Conservation (phyloP, 345 rosid genomes). For the Diplotaxis tenuifolia region DNA sequence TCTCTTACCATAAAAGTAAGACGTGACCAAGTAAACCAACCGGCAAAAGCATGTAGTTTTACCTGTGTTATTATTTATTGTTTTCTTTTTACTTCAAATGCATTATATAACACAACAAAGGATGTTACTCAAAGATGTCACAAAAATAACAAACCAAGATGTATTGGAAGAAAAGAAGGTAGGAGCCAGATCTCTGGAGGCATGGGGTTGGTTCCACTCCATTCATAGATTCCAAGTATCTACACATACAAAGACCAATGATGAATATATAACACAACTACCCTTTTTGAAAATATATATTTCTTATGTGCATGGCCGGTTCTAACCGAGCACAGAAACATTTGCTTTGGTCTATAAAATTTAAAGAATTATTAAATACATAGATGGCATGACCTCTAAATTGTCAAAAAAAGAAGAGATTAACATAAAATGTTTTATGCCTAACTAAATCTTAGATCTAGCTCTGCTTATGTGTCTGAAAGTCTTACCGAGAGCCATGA, state of each 20-base stretch:
- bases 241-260: slow-evolving; percentile 1
- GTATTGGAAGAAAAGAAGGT: slow-evolving; percentile 59
- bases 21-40: slow-evolving; percentile 72
- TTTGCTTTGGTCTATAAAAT: neutral
- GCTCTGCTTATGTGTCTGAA: neutral
- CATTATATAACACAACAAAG: neutral
- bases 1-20: slow-evolving; percentile 70
- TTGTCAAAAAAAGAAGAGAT: neutral
- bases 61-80: slow-evolving; percentile 37
- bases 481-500: slow-evolving; percentile 69
- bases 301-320: neutral
- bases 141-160: slow-evolving; percentile 50
- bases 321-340: neutral
- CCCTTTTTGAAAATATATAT: neutral
- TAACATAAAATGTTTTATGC: neutral
- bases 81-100: neutral
- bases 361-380: neutral
- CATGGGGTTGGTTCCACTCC: slow-evolving; percentile 71
- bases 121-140: neutral
- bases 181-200: slow-evolving; percentile 82
- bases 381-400: neutral
- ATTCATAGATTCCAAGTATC: slow-evolving; percentile 72
- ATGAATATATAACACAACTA: slow-evolving; percentile 1
- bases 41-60: slow-evolving; percentile 72
- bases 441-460: neutral